A percentile compares a stretch with the other conserved stretches of the same genome.
Conservation (phyloP, 805 yeast species). For the Grigorovia jiainica region DNA sequence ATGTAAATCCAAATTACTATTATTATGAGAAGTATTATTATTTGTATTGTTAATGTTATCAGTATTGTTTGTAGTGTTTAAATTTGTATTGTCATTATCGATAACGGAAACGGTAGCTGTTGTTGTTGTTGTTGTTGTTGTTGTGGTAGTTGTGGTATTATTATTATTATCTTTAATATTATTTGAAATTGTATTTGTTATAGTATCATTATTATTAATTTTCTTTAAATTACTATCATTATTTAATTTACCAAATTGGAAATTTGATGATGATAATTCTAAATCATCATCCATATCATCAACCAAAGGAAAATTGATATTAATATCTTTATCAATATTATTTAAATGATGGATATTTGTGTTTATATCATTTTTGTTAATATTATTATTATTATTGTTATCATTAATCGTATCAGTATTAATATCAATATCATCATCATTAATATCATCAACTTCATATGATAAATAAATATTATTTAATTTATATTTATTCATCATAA, state of each 20-base stretch:
- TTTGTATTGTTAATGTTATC: constrained; percentile 2
- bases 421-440: background rate
- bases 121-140: no score
- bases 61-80: no score
- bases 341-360: no score
- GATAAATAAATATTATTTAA: constrained; percentile 25
- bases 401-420: background rate
- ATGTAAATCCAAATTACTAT: constrained; percentile 15
- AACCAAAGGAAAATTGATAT: no score
- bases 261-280: background rate
- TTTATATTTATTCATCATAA: constrained; percentile 27
- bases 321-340: background rate
- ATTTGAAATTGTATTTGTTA: background rate
- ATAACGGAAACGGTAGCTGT: no score
- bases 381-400: background rate
- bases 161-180: background rate
- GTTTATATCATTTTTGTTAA: background rate
- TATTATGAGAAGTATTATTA: constrained; percentile 2
- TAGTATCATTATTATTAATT: background rate
- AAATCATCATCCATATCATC: no score
- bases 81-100: background rate
- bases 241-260: background rate
- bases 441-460: constrained; percentile 17
- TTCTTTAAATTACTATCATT: background rate
- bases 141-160: no score